phyloP scores from a whole-genome alignment of 345 rosid species.

The Trapa bicornis region DNA sequence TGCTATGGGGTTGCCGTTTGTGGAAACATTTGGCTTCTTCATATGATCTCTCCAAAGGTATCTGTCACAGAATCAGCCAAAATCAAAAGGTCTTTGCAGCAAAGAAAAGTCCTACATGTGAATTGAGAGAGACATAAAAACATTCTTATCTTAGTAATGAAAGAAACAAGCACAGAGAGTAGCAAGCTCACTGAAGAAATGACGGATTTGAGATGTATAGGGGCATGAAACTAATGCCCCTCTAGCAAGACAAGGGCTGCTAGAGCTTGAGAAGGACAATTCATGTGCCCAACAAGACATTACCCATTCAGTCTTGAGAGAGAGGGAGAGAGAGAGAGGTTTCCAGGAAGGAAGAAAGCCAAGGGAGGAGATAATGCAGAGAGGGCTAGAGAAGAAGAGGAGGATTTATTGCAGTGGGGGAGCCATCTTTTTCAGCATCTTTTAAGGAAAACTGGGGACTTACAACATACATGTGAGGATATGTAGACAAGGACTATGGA shows the following conservation, averaged over 20 bases:
- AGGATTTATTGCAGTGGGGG: constrained; percentile 24
- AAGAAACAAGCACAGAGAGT: background rate
- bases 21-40: background rate
- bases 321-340: background rate
- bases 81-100: background rate
- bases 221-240: background rate
- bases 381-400: constrained; percentile 5
- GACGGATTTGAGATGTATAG: background rate
- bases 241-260: background rate
- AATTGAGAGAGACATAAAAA: background rate
- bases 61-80: too few species aligned
- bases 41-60: too few species aligned
- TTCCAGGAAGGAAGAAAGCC: background rate
- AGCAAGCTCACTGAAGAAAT: background rate
- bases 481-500: constrained; percentile 7
- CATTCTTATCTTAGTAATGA: background rate
- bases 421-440: constrained; percentile 13
- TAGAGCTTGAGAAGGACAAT: constrained; percentile 2
- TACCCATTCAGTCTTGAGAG: constrained; percentile 1
- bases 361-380: background rate
- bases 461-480: background rate
- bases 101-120: background rate
- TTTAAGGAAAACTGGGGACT: background rate
- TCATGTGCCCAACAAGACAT: background rate
- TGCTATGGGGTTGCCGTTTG: background rate